Base-by-base conservation (phyloP, 345 rosid species). In the Salix caprea region DNA sequence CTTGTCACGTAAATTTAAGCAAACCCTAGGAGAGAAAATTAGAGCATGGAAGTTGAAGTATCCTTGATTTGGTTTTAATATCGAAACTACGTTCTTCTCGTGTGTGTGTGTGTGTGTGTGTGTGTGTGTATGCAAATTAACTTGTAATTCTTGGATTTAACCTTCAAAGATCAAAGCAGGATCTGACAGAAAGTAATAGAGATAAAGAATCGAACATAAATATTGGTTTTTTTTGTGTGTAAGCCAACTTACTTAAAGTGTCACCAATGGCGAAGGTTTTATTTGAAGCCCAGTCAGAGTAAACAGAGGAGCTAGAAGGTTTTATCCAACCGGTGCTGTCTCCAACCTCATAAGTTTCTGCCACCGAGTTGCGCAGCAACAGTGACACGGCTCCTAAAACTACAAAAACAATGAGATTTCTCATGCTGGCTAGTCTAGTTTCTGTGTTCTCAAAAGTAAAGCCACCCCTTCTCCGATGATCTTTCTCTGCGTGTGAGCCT, bases 261-360 rank as follows among this genome's bases (percentile, higher is more conserved):
- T 79, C 82, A 18, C 71, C 75, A 4, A 37, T 15, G 1, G 12
- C 7, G 70, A 79, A 79, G n/a, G 4, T 64, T 26, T 6, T 48
- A 40, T 52, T 1, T 8, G 78, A 34, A 50, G 71, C 74, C 82
- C 82, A 79, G 15, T 2, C 14, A 15, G 74, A 23, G 62, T 74
- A 79, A 56, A 78, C 68, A 67, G 61, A 60, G 60, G 32, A 0
- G 39, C 44, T 73, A 0, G 70, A 0, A 67, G 86, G 86, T 15
- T 6, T 16, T 54, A 0, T 13, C 92, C 90, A 89, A 0, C 86
- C 87, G 23, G 18, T 8, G 34, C 39, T 6, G 69, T 24, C 88
- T 60, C 90, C 92, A 1, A 89, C 92, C 1, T 50, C 44, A 42
- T 80, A 21, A 4, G 8, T 46, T 7, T 61, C 58, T 10, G 87